These are phyloP conservation scores for Alternaria panax DNA, from an alignment of 2,329 filamentous ascomycete species.

Conservation along the genomic window DNA sequence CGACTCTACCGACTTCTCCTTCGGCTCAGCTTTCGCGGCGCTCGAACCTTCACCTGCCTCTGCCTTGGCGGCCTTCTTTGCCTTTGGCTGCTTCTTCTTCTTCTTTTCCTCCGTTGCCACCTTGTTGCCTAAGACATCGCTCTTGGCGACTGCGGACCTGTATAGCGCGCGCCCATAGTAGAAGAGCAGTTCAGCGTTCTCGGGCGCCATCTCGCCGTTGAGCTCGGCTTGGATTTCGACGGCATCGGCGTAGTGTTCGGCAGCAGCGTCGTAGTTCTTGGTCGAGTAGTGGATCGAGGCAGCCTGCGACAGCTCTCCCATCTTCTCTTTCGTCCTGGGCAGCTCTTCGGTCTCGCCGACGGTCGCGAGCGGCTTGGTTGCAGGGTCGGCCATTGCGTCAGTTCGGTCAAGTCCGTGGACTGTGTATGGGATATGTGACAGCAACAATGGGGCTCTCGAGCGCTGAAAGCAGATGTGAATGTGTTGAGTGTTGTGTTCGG, in stretches of 20 bases:
- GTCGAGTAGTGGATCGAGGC: conserved; percentile 86
- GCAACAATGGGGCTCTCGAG: neutral
- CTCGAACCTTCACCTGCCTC: conserved; percentile 47
- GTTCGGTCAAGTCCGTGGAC: neutral
- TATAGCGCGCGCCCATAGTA: conserved; percentile 93
- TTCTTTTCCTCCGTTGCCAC: conserved; percentile 67
- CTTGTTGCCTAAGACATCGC: conserved; percentile 88
- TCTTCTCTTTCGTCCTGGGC: conserved; percentile 64
- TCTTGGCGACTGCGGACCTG: conserved; percentile 92
- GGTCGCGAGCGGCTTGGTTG: conserved; percentile 27
- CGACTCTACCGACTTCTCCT: conserved; percentile 61
- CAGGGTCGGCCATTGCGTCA: conserved; percentile 36
- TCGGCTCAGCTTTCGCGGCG: conserved; percentile 49
- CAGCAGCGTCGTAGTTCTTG: conserved; percentile 85
- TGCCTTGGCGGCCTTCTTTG: conserved; percentile 55
- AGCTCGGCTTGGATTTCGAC: conserved; percentile 88
- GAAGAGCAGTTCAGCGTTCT: conserved; percentile 94
- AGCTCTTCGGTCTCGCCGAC: conserved; percentile 34
- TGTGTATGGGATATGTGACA: conserved; percentile 16
- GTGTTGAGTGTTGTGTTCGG: conserved; percentile 7
- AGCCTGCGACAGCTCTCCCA: conserved; percentile 79
- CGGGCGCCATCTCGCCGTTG: conserved; percentile 88
- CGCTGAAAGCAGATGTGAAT: neutral
- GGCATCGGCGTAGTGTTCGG: conserved; percentile 87
- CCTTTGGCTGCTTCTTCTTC: conserved; percentile 61